Evolutionary conservation across 2,329 filamentous ascomycete genomes (phyloP), one percentile per base, ranked within the genome.

Genomic region (Colletotrichum eremochloae): DNA sequence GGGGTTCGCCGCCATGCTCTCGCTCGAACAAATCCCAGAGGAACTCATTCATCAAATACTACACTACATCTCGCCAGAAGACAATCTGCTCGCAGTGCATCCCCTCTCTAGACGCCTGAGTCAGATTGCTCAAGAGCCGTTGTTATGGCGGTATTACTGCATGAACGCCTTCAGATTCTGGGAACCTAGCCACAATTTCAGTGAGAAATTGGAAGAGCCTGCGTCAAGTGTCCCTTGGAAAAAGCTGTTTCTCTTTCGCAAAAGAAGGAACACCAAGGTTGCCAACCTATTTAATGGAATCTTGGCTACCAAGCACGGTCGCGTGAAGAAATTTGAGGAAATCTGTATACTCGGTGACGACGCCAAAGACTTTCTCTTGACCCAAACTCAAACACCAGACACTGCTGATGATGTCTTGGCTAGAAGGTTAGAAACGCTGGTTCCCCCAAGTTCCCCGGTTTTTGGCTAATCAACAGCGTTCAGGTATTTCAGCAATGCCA

Each of bases 31-130:
- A 66, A 85, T 96, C 46, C 95, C 95, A 52, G 93, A 96, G 81
- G 96, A 99, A 84, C 89, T 98, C 74, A 87, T 98, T 77, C 90
- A 94, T 79, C 88, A 91, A 65, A 93, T 98, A 75, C 87, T 98
- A 75, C 86, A 87, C 74, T 90, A 90, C 78, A 80, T 83, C 79
- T 89, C 82, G 78, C 92, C 87, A 75, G 85, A 85, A 68, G 86
- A 91, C 72, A 86, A 85, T 61, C 80, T 91, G 50, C 65, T 75
- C 18, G 81, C 77, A 68, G 76, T 91, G 48, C 85, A 89, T 74
- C 80, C 81, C 36, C 86, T 92, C 14, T 94, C 89, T 31, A 89
- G 85, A 75, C 89, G 90, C 71, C 87, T 96, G 76, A 84, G 90
- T 76, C 84, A 86, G 60, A 84, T 97, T 68, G 88, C 90, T 50